A percentile compares a stretch with the other conserved stretches of the same genome.
Evolutionary conservation across 441 rosid genomes (phyloP).

Genomic region (Populus hybrid): DNA sequence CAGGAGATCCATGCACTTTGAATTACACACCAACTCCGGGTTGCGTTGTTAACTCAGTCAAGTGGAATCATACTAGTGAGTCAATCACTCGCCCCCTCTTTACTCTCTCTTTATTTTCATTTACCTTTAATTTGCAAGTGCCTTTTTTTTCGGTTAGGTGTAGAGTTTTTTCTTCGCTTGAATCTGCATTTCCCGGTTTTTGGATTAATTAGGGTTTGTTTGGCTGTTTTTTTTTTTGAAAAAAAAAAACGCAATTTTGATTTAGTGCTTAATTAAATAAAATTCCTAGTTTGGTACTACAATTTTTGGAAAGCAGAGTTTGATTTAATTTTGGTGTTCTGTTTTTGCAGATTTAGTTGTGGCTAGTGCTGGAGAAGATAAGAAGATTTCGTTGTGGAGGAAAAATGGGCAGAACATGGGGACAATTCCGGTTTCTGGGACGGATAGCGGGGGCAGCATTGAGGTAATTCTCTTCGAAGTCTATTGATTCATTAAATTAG

Average conservation of each 20-base stretch:
- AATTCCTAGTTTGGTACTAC: not conserved
- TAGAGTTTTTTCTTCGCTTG: not conserved
- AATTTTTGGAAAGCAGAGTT: not conserved
- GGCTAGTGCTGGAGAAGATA: conserved; percentile 95
- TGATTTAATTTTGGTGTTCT: not conserved
- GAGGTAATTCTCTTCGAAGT: conserved; percentile 43
- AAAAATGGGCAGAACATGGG: conserved; percentile 80
- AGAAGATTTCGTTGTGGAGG: conserved; percentile 85
- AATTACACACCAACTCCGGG: conserved; percentile 77
- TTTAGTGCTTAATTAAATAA: not conserved
- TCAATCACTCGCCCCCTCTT: not conserved
- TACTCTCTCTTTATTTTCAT: not conserved
- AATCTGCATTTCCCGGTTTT: conserved; percentile 9
- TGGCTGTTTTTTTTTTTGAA: not conserved
- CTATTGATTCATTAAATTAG: not conserved
- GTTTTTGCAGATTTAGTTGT: conserved; percentile 69
- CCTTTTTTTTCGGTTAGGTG: not conserved
- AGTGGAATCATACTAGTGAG: conserved; percentile 92
- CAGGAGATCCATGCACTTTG: conserved; percentile 75
- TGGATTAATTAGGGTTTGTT: conserved; percentile 2
- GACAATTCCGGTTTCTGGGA: conserved; percentile 65
- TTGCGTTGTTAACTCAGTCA: conserved; percentile 70
- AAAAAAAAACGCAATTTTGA: not conserved
- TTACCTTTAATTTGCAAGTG: not conserved
- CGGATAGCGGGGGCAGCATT: conserved; percentile 66